These are phyloP conservation scores for Aspergillus steynii DNA, from an alignment of 495 filamentous ascomycete species.

Conservation along the genomic window DNA sequence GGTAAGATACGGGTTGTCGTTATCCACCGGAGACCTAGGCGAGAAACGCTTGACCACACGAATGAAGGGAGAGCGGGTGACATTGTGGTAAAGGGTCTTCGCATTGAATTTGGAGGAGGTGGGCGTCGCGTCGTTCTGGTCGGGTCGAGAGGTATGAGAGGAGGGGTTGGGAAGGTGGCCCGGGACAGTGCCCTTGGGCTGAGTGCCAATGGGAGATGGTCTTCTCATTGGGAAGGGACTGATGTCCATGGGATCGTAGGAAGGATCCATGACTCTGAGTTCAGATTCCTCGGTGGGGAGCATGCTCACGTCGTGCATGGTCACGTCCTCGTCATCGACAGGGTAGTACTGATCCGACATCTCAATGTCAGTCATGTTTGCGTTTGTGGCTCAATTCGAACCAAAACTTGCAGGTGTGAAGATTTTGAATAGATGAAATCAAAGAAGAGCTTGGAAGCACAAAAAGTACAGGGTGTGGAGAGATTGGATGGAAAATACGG, in stretches of 20 bases:
- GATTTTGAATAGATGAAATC: background rate
- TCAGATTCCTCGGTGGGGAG: constrained; percentile 3
- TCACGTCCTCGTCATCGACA: constrained; percentile 14
- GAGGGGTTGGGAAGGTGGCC: constrained; percentile 4
- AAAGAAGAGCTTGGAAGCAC: constrained; percentile 3
- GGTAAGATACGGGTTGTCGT: background rate
- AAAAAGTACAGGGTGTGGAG: background rate
- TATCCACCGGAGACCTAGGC: constrained; percentile 6
- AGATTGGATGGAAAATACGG: background rate
- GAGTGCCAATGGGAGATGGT: background rate
- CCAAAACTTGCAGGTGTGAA: background rate
- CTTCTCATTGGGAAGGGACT: constrained; percentile 3
- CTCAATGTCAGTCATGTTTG: constrained; percentile 15
- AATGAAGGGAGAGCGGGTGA: constrained; percentile 4
- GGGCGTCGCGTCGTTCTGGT: background rate
- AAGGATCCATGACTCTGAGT: background rate
- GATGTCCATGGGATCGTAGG: constrained; percentile 23
- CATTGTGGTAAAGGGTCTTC: background rate
- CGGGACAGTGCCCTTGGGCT: background rate
- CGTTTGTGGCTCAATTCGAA: constrained; percentile 4
- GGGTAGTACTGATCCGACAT: constrained; percentile 7
- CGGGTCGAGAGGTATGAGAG: background rate
- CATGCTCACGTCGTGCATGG: constrained; percentile 19
- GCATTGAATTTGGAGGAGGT: background rate
- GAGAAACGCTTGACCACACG: constrained; percentile 15